Percentiles rank a stretch among this genome's conserved stretches.
Evolutionary conservation across 2,329 filamentous ascomycete species (phyloP).

Genomic region (Xylaria sp.): DNA sequence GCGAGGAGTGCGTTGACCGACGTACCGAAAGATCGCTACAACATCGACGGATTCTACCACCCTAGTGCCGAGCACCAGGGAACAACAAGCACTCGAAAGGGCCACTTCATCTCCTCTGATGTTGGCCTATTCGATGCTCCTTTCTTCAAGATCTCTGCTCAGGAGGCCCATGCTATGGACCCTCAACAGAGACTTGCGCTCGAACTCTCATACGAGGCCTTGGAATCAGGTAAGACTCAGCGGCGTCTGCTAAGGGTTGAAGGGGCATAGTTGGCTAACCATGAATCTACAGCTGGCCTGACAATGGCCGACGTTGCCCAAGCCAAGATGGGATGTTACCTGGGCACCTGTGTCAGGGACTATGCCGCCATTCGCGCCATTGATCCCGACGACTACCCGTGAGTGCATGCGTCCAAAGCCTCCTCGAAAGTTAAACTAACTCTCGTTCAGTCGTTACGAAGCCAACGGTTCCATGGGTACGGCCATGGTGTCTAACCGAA

Average conservation of each 20-base stretch:
- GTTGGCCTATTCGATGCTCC: constrained; percentile 47
- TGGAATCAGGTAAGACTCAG: constrained; percentile 46
- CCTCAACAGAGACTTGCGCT: constrained; percentile 50
- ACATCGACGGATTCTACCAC: constrained; percentile 47
- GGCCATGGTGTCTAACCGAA: constrained; percentile 52
- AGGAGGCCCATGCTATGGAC: constrained; percentile 51
- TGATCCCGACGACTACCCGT: constrained; percentile 52
- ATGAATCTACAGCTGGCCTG: constrained; percentile 43
- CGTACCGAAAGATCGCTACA: constrained; percentile 46
- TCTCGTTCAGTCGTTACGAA: constrained; percentile 41
- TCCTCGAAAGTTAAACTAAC: constrained; percentile 19
- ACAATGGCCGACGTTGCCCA: constrained; percentile 45
- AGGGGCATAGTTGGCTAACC: constrained; percentile 20
- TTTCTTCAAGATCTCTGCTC: constrained; percentile 48
- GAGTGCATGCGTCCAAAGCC: constrained; percentile 14
- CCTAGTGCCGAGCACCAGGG: constrained; percentile 46
- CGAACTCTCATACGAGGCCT: constrained; percentile 47
- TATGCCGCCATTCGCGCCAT: constrained; percentile 45
- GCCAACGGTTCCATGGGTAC: constrained; percentile 48
- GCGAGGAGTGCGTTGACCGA: constrained; percentile 45
- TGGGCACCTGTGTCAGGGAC: constrained; percentile 48
- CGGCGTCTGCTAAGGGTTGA: not conserved
- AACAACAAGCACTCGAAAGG: constrained; percentile 44
- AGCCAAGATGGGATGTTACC: constrained; percentile 48
- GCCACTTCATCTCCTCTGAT: constrained; percentile 47